Percentiles rank a stretch among this genome's conserved stretches.
phyloP scores from a whole-genome alignment of 225 moss, liverwort and hornwort species.

The Bryum argenteum region DNA sequence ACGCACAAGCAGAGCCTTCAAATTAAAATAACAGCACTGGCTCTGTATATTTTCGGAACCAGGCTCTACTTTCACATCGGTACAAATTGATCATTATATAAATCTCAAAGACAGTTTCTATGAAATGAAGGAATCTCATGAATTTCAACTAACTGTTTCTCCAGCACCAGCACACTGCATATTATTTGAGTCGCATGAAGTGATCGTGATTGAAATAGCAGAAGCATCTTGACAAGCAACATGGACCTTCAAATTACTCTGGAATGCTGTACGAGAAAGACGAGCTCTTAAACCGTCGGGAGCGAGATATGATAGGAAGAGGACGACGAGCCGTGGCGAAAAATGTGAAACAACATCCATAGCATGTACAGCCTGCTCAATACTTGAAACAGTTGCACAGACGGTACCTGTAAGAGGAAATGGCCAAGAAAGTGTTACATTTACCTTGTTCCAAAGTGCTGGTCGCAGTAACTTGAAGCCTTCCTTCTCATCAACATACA shows the following conservation, averaged over 20 bases:
- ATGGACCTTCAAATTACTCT: constrained; percentile 6
- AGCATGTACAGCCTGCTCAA: constrained; percentile 10
- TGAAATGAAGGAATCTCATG: not conserved
- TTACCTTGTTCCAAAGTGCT: constrained; percentile 82
- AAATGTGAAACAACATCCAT: not conserved
- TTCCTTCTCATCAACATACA: constrained; percentile 79
- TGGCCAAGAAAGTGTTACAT: not conserved
- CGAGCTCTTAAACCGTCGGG: not conserved
- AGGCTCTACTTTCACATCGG: not conserved
- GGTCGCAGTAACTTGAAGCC: constrained; percentile 79
- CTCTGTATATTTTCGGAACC: not conserved
- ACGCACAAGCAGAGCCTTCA: not conserved
- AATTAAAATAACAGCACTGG: not conserved
- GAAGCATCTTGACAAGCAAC: constrained; percentile 9
- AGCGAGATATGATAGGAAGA: not conserved
- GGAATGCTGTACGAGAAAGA: not conserved
- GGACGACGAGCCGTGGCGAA: not conserved
- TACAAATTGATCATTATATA: not conserved
- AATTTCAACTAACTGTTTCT: not conserved
- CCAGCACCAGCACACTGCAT: constrained; percentile 14
- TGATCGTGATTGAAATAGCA: constrained; percentile 21
- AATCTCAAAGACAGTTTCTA: not conserved
- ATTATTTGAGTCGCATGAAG: constrained; percentile 4
- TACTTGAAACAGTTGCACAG: not conserved
- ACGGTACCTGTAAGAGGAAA: not conserved